Evolutionary conservation across 208 protist genomes (phyloP), one percentile per base, ranked within the genome.

Genomic region (Crithidia expoeki): DNA sequence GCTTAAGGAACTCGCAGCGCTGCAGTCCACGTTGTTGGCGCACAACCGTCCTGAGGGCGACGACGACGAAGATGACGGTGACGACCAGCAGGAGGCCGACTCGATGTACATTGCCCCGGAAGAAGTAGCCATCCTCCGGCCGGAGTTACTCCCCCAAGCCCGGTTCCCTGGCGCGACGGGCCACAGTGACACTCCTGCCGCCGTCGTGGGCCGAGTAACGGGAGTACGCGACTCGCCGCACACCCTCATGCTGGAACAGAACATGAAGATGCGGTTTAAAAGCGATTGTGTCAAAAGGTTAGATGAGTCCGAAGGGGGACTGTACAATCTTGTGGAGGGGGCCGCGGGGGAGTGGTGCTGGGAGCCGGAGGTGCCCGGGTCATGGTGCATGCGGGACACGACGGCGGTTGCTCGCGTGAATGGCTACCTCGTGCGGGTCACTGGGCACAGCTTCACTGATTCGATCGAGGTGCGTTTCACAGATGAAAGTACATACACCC

Each of bases 231-330:
- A 51, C 19, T 7, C 16, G 46, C 19, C 56, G 51, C 74, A 53
- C n/a, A 17, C 28, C 16, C 6, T 67, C 4, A 57, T 57, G 61
- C 61, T 25, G 47, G 16, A 67, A 34, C 12, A 4, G 19, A n/a
- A 10, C 4, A 12, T 60, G 53, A 27, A 58, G 7, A 9, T 27
- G 7, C 21, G 32, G 2, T 25, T 19, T 2, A 2, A 32, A 3
- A 32, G 2, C 2, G 32, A 16, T 23, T 2, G 7, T 1, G 14
- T 16, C 1, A 25, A 21, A 30, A 60, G 76, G 52, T 36, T 86
- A 16, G 87, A 93, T 49, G 87, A 90, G 75, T 80, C 72, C 51
- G 87, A 93, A 64, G 87, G 77, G 51, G 77, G 82, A 28, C 9
- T 52, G 6, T 93, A 80, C 71, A 71, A 86, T 32, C 65, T 89